Evolutionary conservation across 116 monocot species (phyloP), one percentile per base, ranked within the genome.

Genomic region (Posidonia oceanica): DNA sequence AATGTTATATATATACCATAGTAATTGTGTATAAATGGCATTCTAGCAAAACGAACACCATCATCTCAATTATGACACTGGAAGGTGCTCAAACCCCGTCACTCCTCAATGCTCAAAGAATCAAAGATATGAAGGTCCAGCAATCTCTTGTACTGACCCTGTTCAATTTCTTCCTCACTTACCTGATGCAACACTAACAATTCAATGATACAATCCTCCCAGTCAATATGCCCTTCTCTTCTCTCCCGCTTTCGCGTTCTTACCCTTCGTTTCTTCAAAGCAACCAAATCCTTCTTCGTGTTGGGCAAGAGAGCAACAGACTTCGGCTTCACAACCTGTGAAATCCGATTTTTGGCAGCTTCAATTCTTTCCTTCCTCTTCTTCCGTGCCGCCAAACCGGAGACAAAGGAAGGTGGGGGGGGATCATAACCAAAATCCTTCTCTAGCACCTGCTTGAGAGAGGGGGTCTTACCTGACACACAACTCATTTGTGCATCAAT

Each of bases 121-220:
- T 72, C 75, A 40, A 91, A 94, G 37, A 94, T 80, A 79, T 88
- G 81, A 63, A 94, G 68, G 67, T 91, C 88, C 67, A 95, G 54
- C 78, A 95, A 80, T 60, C 86, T 88, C 5, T 63, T 86, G 61
- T 91, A 95, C 0, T 95, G 86, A 14, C 95, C 95, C 67, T 84
- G 72, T 69, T 86, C 84, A 42, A 88, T 91, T 66, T 91, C 84
- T 0, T 81, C 84, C 76, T 95, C 95, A 13, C 75, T 71, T 4
- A 83, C 91, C 36, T 69, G 59, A 72, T 88, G 91, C 63, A 95
- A 75, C 15, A 95, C 61, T 42, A 91, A 68, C 57, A 88, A 64
- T 58, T 91, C 95, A 58, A 94, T 83, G 4, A 88, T 74, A 72
- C 82, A 88, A 71, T 95, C 95, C 72, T 91, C 95, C 95, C 88